Evolutionary conservation across 2,329 filamentous ascomycete genomes (phyloP).

Genomic region (Aspergillus novofumigatus): DNA sequence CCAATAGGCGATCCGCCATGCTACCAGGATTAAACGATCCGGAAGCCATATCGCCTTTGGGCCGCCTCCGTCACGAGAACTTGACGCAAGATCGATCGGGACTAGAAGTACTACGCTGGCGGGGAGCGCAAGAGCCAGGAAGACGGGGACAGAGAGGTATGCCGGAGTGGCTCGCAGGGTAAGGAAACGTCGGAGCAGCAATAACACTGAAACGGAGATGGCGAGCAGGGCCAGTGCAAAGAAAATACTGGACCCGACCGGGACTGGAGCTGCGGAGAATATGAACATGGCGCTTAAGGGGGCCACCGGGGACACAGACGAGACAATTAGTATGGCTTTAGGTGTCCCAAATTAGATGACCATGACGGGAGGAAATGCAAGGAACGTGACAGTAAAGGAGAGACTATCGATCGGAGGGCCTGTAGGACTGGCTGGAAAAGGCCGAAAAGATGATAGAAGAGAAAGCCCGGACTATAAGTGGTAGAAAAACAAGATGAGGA

Average conservation of each 20-base stretch:
- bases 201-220: slow-evolving; percentile 72
- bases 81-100: slow-evolving; percentile 91
- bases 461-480: slow-evolving; percentile 1
- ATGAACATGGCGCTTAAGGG: slow-evolving; percentile 26
- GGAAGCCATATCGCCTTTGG: slow-evolving; percentile 84
- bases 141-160: slow-evolving; percentile 86
- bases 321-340: slow-evolving; percentile 10
- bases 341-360: slow-evolving; percentile 7
- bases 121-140: slow-evolving; percentile 90
- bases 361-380: slow-evolving; percentile 6
- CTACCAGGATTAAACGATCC: slow-evolving; percentile 70
- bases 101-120: slow-evolving; percentile 88
- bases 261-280: slow-evolving; percentile 36
- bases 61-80: slow-evolving; percentile 66
- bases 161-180: slow-evolving; percentile 85
- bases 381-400: slow-evolving; percentile 7
- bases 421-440: background rate
- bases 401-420: slow-evolving; percentile 13
- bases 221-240: slow-evolving; percentile 65
- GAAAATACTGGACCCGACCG: slow-evolving; percentile 77
- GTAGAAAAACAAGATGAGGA: background rate
- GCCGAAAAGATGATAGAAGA: slow-evolving; percentile 2
- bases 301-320: slow-evolving; percentile 7
- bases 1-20: slow-evolving; percentile 97
- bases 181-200: slow-evolving; percentile 84